phyloP scores from a whole-genome alignment of 2,329 filamentous ascomycete species.

The Tolypocladium album region DNA sequence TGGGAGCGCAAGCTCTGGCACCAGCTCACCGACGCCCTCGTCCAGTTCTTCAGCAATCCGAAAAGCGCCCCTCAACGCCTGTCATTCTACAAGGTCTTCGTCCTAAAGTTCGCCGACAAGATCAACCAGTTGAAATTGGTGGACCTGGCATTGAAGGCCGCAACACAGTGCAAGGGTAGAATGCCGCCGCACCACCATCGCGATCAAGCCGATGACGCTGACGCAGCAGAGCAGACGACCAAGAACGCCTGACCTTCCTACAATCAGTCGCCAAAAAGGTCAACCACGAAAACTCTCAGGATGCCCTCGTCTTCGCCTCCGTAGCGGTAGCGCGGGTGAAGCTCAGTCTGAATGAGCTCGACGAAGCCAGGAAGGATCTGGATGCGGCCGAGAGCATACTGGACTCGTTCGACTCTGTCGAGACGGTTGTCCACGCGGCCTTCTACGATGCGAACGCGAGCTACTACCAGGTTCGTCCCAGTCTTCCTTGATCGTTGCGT shows the following conservation, averaged over 20 bases:
- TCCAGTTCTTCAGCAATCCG: conserved; percentile 77
- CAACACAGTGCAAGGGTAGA: conserved; percentile 69
- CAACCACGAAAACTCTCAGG: conserved; percentile 84
- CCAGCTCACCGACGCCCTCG: conserved; percentile 82
- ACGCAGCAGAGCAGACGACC: conserved; percentile 53
- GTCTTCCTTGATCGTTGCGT: background rate
- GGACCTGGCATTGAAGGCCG: conserved; percentile 76
- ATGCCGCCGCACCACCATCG: background rate
- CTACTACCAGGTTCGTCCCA: conserved; percentile 64
- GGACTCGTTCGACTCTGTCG: conserved; percentile 87
- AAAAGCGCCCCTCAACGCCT: conserved; percentile 77
- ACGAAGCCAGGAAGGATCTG: conserved; percentile 77
- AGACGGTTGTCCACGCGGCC: conserved; percentile 87
- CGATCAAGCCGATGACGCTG: background rate
- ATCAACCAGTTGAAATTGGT: conserved; percentile 99
- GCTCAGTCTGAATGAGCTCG: conserved; percentile 65
- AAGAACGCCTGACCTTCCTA: conserved; percentile 79
- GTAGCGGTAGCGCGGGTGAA: conserved; percentile 84
- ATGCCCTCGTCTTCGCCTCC: conserved; percentile 89
- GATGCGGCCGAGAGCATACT: conserved; percentile 80
- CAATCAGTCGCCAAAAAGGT: conserved; percentile 77
- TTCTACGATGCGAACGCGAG: conserved; percentile 94
- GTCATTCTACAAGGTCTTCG: conserved; percentile 86
- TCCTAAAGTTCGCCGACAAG: conserved; percentile 93
- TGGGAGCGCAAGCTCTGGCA: conserved; percentile 99